Base-by-base conservation (phyloP, 768 basidiomycete species). In the Crucibulum laeve region DNA sequence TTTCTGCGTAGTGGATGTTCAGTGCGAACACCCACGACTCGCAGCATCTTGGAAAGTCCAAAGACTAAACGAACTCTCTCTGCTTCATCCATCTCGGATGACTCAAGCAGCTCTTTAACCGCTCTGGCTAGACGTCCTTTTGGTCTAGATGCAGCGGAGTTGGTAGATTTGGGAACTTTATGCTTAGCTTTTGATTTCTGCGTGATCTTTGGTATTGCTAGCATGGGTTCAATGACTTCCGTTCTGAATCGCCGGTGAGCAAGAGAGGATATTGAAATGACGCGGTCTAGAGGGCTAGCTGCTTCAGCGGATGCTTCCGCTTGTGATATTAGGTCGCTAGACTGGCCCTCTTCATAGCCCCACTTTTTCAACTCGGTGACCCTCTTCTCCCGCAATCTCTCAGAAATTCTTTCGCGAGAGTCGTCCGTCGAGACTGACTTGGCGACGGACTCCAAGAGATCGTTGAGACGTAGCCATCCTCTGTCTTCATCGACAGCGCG, bases 231-330 rank as follows among this genome's bases (percentile, higher is more conserved):
- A 43, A 87, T 64, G 50, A 87, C 73, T 56, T 87, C 85, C 32
- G 72, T 77, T 55, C 87, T 75, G 56, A 89, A 88, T 33, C 82
- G 73, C 34, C 87, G 77, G 59, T 78, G 71, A 37, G 84, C 87
- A 36, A 87, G 69, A 40, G 84, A 74, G 25, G 70, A 54, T 45
- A 89, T 62, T 15, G 78, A 76, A 45, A 89, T 74, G 53, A 87
- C 65, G 38, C 86, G 81, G 52, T 87, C 83, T 18, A 63, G 59
- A 36, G 78, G 52, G 53, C 86, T 89, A 39, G 83, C 84, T 4
- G 87, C 84, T 61, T 89, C 86, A 24, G 84, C 86, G 54, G 76
- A 77, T 13, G 80, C 74, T 60, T 89, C 85, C 21, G 84, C 82
- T 40, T 71, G 61, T 5, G 70, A 72, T 47, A 81, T 55, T 35